A percentile compares a stretch with the other conserved stretches of the same genome.
These are phyloP conservation scores for Lactifluus echinatus DNA, from an alignment of 768 basidiomycete species.

Conservation along the genomic window DNA sequence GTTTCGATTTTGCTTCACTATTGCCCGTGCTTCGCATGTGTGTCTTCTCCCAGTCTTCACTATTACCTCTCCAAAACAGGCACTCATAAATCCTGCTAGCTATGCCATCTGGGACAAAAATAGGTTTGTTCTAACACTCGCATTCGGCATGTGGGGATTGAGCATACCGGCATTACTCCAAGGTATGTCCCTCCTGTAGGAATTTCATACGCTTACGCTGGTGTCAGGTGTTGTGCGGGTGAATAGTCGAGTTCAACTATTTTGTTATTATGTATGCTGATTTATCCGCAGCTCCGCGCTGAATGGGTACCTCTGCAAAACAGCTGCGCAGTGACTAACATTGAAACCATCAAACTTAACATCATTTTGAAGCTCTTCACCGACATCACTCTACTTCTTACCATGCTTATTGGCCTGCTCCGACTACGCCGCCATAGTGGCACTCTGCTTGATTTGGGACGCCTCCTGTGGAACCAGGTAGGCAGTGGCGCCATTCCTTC, in stretches of 20 bases:
- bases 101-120: too few species aligned
- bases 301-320: neutral
- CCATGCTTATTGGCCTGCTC: slow-evolving; percentile 11
- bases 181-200: neutral
- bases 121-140: neutral
- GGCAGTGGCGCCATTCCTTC: neutral
- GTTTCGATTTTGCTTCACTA: too few species aligned
- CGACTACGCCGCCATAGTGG: neutral
- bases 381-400: slow-evolving; percentile 2
- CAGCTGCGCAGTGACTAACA: neutral
- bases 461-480: slow-evolving; percentile 9
- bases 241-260: neutral
- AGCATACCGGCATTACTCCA: neutral
- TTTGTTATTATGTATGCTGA: neutral
- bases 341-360: neutral
- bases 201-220: neutral
- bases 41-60: too few species aligned
- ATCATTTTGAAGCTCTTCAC: neutral
- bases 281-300: neutral
- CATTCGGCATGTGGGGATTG: neutral
- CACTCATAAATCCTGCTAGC: too few species aligned
- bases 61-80: too few species aligned
- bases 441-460: neutral
- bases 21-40: too few species aligned
- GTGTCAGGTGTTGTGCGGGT: neutral